Percentiles rank a stretch among this genome's conserved stretches.
Conservation (phyloP, 306 rosid species). For the Glycyrrhiza uralensis region DNA sequence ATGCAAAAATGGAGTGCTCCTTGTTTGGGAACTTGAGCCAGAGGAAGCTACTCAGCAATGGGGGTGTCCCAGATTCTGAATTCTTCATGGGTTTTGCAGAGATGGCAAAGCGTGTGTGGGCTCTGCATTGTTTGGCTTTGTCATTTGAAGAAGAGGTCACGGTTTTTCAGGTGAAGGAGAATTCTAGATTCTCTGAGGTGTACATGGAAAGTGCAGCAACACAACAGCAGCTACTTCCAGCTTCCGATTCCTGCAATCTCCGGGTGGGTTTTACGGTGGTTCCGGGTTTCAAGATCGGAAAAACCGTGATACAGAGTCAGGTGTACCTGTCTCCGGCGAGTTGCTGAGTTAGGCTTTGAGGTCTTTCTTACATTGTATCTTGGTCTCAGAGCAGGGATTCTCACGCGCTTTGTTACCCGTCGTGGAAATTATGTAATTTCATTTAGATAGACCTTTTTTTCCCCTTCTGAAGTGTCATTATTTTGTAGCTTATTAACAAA, state of each 20-base stretch:
- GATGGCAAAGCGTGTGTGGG: conserved; percentile 80
- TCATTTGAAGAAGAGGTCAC: conserved; percentile 54
- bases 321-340: conserved; percentile 61
- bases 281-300: conserved; percentile 79
- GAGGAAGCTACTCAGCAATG: conserved; percentile 65
- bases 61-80: conserved; percentile 68
- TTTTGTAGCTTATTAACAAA: too few relatives aligned
- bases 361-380: too few relatives aligned
- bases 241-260: conserved; percentile 30
- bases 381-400: too few relatives aligned
- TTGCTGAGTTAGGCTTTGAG: too few relatives aligned
- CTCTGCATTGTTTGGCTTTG: conserved; percentile 63
- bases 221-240: too few relatives aligned
- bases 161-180: conserved; percentile 65
- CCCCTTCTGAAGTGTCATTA: too few relatives aligned
- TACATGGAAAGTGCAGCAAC: conserved; percentile 82
- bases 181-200: conserved; percentile 80
- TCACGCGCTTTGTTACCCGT: too few relatives aligned
- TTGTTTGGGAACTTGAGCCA: conserved; percentile 81
- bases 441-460: too few relatives aligned
- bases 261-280: conserved; percentile 78
- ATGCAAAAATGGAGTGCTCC: conserved; percentile 96
- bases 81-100: conserved; percentile 75
- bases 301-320: conserved; percentile 72
- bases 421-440: too few relatives aligned